Evolutionary conservation across 106 monocot genomes (phyloP).

Genomic region (Dendrobium huoshanense): DNA sequence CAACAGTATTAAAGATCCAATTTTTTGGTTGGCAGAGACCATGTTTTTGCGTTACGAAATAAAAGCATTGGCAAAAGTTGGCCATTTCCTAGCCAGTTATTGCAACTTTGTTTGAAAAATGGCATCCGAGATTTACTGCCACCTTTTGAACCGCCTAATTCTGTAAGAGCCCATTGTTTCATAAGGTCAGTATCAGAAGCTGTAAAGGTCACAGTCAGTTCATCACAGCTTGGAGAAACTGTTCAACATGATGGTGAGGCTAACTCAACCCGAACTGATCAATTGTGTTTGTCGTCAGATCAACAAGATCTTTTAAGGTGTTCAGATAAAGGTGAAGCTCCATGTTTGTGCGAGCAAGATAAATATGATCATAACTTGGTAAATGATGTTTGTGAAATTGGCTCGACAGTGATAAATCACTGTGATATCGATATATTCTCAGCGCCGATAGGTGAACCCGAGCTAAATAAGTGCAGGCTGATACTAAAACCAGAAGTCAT

Average conservation of each 20-base stretch:
- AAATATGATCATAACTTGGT: neutral
- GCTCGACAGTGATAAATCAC: neutral
- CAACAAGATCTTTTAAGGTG: neutral
- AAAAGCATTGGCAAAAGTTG: slow-evolving; percentile 54
- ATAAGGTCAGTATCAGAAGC: neutral
- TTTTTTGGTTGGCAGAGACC: slow-evolving; percentile 43
- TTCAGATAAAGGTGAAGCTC: neutral
- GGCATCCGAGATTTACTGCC: slow-evolving; percentile 61
- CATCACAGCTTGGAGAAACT: neutral
- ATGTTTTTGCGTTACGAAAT: slow-evolving; percentile 60
- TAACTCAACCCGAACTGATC: neutral
- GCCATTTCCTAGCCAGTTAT: slow-evolving; percentile 60
- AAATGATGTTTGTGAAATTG: neutral
- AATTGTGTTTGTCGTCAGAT: neutral
- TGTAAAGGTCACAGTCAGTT: neutral
- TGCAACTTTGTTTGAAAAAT: slow-evolving; percentile 67
- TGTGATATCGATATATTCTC: neutral
- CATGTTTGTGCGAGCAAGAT: neutral
- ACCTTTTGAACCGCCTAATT: slow-evolving; percentile 76
- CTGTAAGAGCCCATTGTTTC: slow-evolving; percentile 27
- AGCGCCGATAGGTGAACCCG: neutral
- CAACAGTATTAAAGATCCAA: neutral
- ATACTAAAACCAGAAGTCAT: slow-evolving; percentile 14
- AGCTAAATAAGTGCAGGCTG: slow-evolving; percentile 43
- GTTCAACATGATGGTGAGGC: neutral